A percentile compares a stretch with the other conserved stretches of the same genome.
Evolutionary conservation across 768 basidiomycete species (phyloP).

Genomic region (Naematelia encephala): DNA sequence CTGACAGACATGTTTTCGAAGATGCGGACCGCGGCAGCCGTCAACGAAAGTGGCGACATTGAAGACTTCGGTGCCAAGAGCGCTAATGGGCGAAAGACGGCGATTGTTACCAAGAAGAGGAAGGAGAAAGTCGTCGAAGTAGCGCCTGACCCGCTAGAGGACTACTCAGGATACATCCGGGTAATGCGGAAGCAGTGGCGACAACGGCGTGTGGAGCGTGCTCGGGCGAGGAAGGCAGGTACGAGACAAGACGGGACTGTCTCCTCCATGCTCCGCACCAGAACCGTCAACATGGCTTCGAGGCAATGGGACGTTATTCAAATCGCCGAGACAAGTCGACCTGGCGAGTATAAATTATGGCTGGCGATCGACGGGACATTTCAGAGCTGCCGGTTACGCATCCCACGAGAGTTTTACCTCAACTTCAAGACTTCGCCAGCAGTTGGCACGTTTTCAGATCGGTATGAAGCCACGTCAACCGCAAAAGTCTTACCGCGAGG

Average conservation of each 20-base stretch:
- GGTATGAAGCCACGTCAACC: slow-evolving; percentile 71
- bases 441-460: slow-evolving; percentile 65
- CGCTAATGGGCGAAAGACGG: slow-evolving; percentile 15
- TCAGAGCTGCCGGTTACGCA: slow-evolving; percentile 73
- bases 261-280: slow-evolving; percentile 70
- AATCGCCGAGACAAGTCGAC: slow-evolving; percentile 64
- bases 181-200: slow-evolving; percentile 77
- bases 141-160: slow-evolving; percentile 62
- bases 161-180: slow-evolving; percentile 74
- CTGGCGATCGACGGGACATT: slow-evolving; percentile 75
- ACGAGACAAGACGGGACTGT: slow-evolving; percentile 51
- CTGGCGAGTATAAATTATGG: slow-evolving; percentile 86
- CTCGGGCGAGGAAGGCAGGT: slow-evolving; percentile 32
- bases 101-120: slow-evolving; percentile 57
- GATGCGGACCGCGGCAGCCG: slow-evolving; percentile 39
- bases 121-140: slow-evolving; percentile 54
- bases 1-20: slow-evolving; percentile 83
- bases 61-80: slow-evolving; percentile 58
- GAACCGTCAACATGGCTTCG: slow-evolving; percentile 55
- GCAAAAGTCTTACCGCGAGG: slow-evolving; percentile 75
- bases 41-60: slow-evolving; percentile 56
- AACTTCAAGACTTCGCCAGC: slow-evolving; percentile 71
- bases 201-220: slow-evolving; percentile 56
- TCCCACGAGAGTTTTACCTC: slow-evolving; percentile 89
- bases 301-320: slow-evolving; percentile 91